Percentiles rank a stretch among this genome's conserved stretches.
Evolutionary conservation across 2,329 filamentous ascomycete species (phyloP).

Genomic region (Penicillium brevicompactum): DNA sequence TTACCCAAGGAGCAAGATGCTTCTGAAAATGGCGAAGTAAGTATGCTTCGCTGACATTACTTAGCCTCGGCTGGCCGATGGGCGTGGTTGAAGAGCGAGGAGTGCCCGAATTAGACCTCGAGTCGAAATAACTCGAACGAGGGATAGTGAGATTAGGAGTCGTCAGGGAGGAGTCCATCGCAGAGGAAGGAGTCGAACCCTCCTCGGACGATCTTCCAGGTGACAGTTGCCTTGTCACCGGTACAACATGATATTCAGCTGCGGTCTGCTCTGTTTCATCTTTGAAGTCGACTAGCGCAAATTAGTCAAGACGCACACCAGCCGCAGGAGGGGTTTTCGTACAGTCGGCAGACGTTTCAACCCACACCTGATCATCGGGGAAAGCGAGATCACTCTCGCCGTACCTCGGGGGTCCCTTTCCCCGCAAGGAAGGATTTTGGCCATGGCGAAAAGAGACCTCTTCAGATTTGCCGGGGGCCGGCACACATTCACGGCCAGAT

Average conservation of each 20-base stretch:
- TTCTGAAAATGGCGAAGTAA: slow-evolving; percentile 37
- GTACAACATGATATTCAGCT: slow-evolving; percentile 36
- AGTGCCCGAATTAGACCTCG: slow-evolving; percentile 20
- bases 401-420: slow-evolving; percentile 37
- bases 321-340: slow-evolving; percentile 2
- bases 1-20: slow-evolving; percentile 36
- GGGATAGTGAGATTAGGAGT: slow-evolving; percentile 15
- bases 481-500: slow-evolving; percentile 39
- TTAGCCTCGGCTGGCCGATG: slow-evolving; percentile 27
- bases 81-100: slow-evolving; percentile 24
- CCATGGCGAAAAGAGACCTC: slow-evolving; percentile 41
- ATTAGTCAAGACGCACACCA: not conserved
- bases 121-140: slow-evolving; percentile 11
- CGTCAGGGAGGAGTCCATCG: slow-evolving; percentile 23
- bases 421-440: slow-evolving; percentile 39
- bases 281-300: slow-evolving; percentile 34
- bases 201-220: slow-evolving; percentile 27
- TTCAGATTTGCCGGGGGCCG: slow-evolving; percentile 36
- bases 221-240: slow-evolving; percentile 18
- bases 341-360: slow-evolving; percentile 33
- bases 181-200: slow-evolving; percentile 28
- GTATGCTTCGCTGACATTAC: slow-evolving; percentile 35
- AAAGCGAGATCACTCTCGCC: slow-evolving; percentile 39
- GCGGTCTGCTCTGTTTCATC: slow-evolving; percentile 40
- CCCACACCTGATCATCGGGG: slow-evolving; percentile 37